Conservation (phyloP, 768 basidiomycete genomes). For the Boletus vermiculosoides region DNA sequence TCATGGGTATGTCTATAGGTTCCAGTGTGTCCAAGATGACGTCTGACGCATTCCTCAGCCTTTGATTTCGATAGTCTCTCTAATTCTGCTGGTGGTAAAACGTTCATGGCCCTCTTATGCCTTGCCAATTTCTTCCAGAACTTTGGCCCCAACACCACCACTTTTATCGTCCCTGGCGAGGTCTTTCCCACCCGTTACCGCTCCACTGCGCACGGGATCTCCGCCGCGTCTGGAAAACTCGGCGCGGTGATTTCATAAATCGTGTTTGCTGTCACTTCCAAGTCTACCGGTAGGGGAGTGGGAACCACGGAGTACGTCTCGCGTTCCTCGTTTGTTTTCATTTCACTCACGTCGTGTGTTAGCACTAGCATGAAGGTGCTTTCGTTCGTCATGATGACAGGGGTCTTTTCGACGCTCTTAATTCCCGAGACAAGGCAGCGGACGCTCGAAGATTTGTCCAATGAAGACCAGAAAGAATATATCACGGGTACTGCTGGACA, state of each 20-base stretch:
- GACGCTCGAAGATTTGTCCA: constrained; percentile 65
- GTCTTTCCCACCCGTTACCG: constrained; percentile 84
- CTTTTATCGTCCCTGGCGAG: constrained; percentile 78
- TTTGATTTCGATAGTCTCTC: constrained; percentile 57
- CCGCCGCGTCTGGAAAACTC: constrained; percentile 76
- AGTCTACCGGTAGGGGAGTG: too few species aligned
- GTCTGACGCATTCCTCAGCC: constrained; percentile 36
- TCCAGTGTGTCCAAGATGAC: neutral
- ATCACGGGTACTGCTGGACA: neutral
- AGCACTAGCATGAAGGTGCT: constrained; percentile 56
- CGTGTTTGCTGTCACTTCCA: neutral
- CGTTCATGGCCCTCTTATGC: constrained; percentile 76
- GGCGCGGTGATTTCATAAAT: constrained; percentile 79
- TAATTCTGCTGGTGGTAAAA: constrained; percentile 28
- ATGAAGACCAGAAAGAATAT: constrained; percentile 38
- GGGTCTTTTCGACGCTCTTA: constrained; percentile 72
- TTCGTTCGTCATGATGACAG: constrained; percentile 79
- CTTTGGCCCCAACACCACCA: constrained; percentile 76
- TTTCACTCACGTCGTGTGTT: neutral
- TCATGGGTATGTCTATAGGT: constrained; percentile 52
- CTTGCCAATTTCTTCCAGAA: constrained; percentile 85
- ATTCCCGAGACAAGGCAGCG: constrained; percentile 69
- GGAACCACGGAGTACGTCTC: neutral
- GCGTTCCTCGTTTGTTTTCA: neutral
- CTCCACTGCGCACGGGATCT: constrained; percentile 78